Evolutionary conservation across 2,329 filamentous ascomycete species (phyloP).

Genomic region (Aureobasidium sp.): DNA sequence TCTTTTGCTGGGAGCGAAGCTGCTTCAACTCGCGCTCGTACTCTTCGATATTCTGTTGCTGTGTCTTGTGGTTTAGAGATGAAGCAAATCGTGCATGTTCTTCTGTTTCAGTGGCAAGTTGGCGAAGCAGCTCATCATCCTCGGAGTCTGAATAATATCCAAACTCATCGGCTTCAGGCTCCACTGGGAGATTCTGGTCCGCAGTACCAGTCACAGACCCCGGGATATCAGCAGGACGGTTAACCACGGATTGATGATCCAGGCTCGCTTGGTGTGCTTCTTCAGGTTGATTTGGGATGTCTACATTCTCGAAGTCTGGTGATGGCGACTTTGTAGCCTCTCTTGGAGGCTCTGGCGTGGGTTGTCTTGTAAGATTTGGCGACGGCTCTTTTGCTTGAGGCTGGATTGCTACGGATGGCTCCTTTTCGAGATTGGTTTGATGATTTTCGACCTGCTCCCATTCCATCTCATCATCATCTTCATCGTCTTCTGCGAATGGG

Average conservation of each 20-base stretch:
- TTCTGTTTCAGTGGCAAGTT: slow-evolving; percentile 82
- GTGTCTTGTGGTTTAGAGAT: slow-evolving; percentile 68
- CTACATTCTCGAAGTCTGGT: slow-evolving; percentile 44
- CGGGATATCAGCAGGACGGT: neutral
- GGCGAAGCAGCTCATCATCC: slow-evolving; percentile 79
- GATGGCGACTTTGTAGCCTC: slow-evolving; percentile 13
- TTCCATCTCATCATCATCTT: slow-evolving; percentile 31
- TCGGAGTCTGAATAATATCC: slow-evolving; percentile 69
- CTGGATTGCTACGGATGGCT: neutral
- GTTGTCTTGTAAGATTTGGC: slow-evolving; percentile 10
- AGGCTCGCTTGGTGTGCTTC: neutral
- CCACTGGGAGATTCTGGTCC: slow-evolving; percentile 17
- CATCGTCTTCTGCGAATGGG: slow-evolving; percentile 8
- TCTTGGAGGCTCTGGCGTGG: slow-evolving; percentile 15
- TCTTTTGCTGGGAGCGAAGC: slow-evolving; percentile 88
- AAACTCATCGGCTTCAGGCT: slow-evolving; percentile 25
- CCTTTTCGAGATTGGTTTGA: neutral
- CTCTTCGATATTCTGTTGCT: slow-evolving; percentile 60
- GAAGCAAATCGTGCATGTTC: slow-evolving; percentile 91
- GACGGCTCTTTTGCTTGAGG: slow-evolving; percentile 12
- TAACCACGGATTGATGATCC: neutral
- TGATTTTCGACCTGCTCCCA: slow-evolving; percentile 47
- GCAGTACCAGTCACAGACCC: slow-evolving; percentile 12
- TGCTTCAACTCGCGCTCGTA: slow-evolving; percentile 84
- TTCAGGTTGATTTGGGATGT: slow-evolving; percentile 22